Base-by-base conservation (phyloP, 2,329 filamentous ascomycete species). In the Trichoderma oligosporum region DNA sequence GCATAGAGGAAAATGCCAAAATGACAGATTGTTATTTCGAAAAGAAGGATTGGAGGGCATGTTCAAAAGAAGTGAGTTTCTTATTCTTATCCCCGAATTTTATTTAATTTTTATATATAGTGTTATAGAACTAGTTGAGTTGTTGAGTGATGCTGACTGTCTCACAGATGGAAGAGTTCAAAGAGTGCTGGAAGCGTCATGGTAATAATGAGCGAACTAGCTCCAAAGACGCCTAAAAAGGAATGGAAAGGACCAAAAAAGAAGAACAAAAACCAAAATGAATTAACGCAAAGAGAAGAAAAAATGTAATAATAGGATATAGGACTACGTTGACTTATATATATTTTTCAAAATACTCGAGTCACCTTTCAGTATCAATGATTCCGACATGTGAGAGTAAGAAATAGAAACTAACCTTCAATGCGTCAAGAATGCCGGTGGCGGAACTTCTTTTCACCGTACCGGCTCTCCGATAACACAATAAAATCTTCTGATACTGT, bases 1-100 rank as follows among this genome's bases (percentile, higher is more conserved):
- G 42, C 27, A 27, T 63, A 97, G 93, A 84, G 20, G 93, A 97
- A 69, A 96, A 97, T 68, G 77, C 82, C 54, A 92, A 85, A 68
- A 82, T 99, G 85, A 97, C 91, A 33, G 90, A 97, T 71, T 99
- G 94, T 74, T 96, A 95, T 73, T 96, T 84, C 69, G 91, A 93
- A 56, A 96, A 92, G 80, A 96, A 92, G 71, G 94, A 99, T 71
- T 99, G 94, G 93, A 81, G 94, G 65, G 80, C 82, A 58, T 99
- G 94, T 74, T 88, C 88, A 69, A 80, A 85, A 63, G 93, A 97
- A 83, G 93, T 96, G 72, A 77, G 88, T 76, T 48, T 36, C 9
- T 12, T 2, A 7, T 24, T 11, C 3, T 31, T 9, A 27, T 27
- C 8, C 0, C 5, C 14, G 18, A 31, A 2, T 7, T 42, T 12